Base-by-base conservation (phyloP, 306 rosid species). In the Herpetospermum pedunculosum region DNA sequence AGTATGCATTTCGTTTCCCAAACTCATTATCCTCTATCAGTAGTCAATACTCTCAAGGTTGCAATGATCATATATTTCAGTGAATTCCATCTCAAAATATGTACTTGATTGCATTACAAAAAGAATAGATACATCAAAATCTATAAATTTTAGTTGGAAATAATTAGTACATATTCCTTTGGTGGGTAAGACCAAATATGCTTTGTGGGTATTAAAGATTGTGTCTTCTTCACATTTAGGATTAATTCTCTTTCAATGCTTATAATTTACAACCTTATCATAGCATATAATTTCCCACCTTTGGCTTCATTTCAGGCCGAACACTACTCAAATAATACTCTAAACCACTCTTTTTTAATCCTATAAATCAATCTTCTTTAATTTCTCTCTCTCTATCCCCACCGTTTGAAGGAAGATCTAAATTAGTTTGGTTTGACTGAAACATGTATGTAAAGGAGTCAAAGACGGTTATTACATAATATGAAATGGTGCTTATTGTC, bases 221-320 rank as follows among this genome's bases (percentile, higher is more conserved):
- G n/a, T n/a, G n/a, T n/a, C n/a, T n/a, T n/a, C n/a, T n/a, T n/a
- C n/a, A n/a, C n/a, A n/a, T n/a, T n/a, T n/a, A n/a, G n/a, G n/a
- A n/a, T n/a, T n/a, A n/a, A n/a, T n/a, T n/a, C n/a, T n/a, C n/a
- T n/a, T n/a, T n/a, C n/a, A n/a, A n/a, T n/a, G n/a, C n/a, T n/a
- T n/a, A n/a, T n/a, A n/a, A n/a, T n/a, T 64, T 64, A 21, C 37
- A 48, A 26, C 71, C 37, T 16, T 48, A 15, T 35, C 26, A 38
- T 48, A 64, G 14, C n/a, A 8, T 26, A 48, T 4, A 48, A 15
- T 43, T 69, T 37, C 26, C 74, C 16, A 35, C 74, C 54, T 29
- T 23, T 69, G 43, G 74, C 74, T 69, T 69, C 50, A 69, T 18
- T 46, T 40, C 53, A 69, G 25, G 74, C 74, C 35, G 44, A 69